phyloP scores from a whole-genome alignment of 1,284 basidiomycete genomes.

The Malassezia pachydermatis region DNA sequence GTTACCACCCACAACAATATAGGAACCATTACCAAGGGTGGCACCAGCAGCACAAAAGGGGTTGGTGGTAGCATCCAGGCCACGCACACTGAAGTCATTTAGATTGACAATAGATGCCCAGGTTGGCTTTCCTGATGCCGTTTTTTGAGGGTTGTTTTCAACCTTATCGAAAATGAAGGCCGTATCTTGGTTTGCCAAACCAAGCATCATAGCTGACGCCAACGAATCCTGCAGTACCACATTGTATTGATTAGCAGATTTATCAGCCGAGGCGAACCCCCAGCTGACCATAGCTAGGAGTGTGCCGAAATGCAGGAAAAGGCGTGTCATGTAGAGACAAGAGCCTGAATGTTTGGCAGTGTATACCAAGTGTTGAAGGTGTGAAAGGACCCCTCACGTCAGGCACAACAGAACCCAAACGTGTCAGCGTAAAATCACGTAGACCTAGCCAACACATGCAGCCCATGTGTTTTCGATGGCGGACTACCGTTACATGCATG shows the following conservation, averaged over 20 bases:
- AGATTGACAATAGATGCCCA: constrained; percentile 41
- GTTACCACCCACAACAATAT: constrained; percentile 49
- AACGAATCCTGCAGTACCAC: constrained; percentile 34
- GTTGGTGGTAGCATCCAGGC: constrained; percentile 44
- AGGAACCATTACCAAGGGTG: constrained; percentile 47
- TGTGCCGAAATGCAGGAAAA: no score
- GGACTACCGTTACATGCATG: no score
- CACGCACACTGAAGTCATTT: constrained; percentile 29
- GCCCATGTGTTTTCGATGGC: no score
- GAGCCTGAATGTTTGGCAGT: no score
- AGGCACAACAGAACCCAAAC: no score
- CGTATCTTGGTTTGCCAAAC: constrained; percentile 39
- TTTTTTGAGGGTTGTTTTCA: constrained; percentile 43
- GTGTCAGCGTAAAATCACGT: no score
- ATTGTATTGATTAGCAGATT: no score
- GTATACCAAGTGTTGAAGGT: no score
- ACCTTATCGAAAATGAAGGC: constrained; percentile 50
- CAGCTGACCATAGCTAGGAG: neutral
- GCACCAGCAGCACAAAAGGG: constrained; percentile 49
- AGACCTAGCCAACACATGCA: no score
- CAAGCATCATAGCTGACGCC: constrained; percentile 48
- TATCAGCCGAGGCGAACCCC: neutral
- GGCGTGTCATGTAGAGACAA: no score
- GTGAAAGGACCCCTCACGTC: no score
- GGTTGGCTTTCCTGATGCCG: constrained; percentile 28